phyloP scores from a whole-genome alignment of 2,329 filamentous ascomycete genomes.

The Helotiales sp. region DNA sequence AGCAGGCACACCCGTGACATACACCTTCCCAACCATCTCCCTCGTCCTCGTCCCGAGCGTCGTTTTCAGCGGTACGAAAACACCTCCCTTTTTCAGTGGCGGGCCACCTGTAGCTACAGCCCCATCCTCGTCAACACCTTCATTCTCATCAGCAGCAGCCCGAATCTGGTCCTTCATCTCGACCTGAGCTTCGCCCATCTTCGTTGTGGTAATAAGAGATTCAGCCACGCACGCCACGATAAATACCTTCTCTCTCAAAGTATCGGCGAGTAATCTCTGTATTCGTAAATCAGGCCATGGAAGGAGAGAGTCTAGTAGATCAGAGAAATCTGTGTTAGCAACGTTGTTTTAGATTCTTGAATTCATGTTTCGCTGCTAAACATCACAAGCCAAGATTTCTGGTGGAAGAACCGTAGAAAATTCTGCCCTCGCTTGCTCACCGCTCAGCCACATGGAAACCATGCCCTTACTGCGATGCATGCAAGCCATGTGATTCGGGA shows the following conservation, averaged over 20 bases:
- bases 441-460: background rate
- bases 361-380: background rate
- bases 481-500: background rate
- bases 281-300: background rate
- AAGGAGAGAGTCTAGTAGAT: background rate
- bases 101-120: background rate
- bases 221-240: no score
- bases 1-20: slow-evolving; percentile 73
- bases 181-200: background rate
- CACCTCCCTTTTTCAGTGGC: slow-evolving; percentile 1
- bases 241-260: background rate
- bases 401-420: background rate
- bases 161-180: background rate
- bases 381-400: background rate
- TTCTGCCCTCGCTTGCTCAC: slow-evolving; percentile 5
- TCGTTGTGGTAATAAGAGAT: no score
- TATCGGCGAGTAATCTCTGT: background rate
- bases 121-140: background rate
- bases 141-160: background rate
- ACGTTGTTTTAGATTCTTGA: background rate
- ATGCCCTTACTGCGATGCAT: background rate
- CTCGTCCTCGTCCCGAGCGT: slow-evolving; percentile 66
- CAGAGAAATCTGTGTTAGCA: no score
- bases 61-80: slow-evolving; percentile 67
- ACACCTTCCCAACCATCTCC: slow-evolving; percentile 64